These are phyloP conservation scores for Jackrogersella minutella DNA, from an alignment of 495 filamentous ascomycete species.

Conservation along the genomic window DNA sequence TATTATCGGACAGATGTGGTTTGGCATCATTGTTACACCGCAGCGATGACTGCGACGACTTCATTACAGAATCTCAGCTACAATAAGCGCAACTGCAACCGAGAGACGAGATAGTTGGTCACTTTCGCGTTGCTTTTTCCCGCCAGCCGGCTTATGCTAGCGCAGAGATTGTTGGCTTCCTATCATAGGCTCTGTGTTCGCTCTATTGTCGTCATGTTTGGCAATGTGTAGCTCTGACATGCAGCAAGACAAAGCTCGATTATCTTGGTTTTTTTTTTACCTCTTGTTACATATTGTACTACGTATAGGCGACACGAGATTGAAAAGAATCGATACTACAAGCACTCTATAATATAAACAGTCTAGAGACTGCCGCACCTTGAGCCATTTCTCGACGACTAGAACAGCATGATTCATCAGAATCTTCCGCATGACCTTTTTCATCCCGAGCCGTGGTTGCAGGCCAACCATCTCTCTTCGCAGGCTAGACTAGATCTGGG, in stretches of 20 bases:
- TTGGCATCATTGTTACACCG: slow-evolving; percentile 31
- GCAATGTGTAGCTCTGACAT: slow-evolving; percentile 34
- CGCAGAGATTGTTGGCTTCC: slow-evolving; percentile 13
- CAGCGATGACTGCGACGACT: slow-evolving; percentile 23
- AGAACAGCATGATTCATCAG: slow-evolving; percentile 4
- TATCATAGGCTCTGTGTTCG: slow-evolving; percentile 2
- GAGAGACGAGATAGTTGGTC: slow-evolving; percentile 5
- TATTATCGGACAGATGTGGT: slow-evolving; percentile 14
- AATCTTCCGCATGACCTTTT: slow-evolving; percentile 28
- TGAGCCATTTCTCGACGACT: slow-evolving; percentile 28
- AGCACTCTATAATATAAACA: not conserved
- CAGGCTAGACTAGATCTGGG: slow-evolving; percentile 8
- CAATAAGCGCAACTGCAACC: not conserved
- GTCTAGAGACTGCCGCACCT: slow-evolving; percentile 18
- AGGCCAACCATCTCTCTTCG: slow-evolving; percentile 1
- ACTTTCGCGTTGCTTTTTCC: not conserved
- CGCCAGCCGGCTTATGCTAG: slow-evolving; percentile 13
- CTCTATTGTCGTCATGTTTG: slow-evolving; percentile 4
- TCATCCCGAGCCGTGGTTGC: slow-evolving; percentile 5
- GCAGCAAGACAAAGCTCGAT: slow-evolving; percentile 14
- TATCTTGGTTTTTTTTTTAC: slow-evolving; percentile 1
- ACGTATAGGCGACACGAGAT: not conserved
- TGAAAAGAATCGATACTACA: not conserved
- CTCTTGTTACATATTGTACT: not conserved
- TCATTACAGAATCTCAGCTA: slow-evolving; percentile 22